Evolutionary conservation across 768 basidiomycete species (phyloP), one percentile per base, ranked within the genome.

Genomic region (Galerina marginata): DNA sequence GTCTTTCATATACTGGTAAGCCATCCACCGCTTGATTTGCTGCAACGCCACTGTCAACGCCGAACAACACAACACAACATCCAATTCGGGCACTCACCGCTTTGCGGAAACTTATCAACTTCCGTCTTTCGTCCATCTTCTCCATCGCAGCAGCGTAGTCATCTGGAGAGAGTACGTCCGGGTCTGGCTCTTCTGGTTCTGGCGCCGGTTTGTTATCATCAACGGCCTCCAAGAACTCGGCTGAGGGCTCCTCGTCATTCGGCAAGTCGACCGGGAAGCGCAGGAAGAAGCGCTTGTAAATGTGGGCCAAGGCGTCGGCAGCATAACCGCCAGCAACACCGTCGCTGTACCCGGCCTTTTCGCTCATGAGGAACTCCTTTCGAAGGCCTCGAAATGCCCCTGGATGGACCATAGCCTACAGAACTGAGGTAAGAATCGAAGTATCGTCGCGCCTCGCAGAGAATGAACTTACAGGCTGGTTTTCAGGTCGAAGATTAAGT

Each of bases 181-280:
- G 25, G 26, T 49, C 48, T 36, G 48, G 23, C 9, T 12, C 29
- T 20, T 20, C 20, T 2, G 1, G 20, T 2, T 20, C 20, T 20
- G 20, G 20, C 20, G 2, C 20, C 2, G 20, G 20, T 20, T 20
- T 20, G 23, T 49, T 36, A 26, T 49, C 48, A 10, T 49, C 16
- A 14, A 49, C 48, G 2, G 9, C 2, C 12, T 49, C 23, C 9
- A 49, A 26, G n/a, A 49, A 49, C 26, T 49, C 48, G 12, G 29
- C 14, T 26, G 26, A 33, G 15, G 20, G 42, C 23, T 38, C 33
- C 15, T 47, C 12, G 9, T 42, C 20, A n/a, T 47, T 9, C 4
- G 56, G 56, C 23, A 49, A 20, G 14, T 57, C 56, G 4, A 57
- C 16, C 9, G 56, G 56, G 20, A 39, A 57, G 9, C 47, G 11